Conservation (phyloP, 345 rosid species). For the Arabidopsis suecica region DNA sequence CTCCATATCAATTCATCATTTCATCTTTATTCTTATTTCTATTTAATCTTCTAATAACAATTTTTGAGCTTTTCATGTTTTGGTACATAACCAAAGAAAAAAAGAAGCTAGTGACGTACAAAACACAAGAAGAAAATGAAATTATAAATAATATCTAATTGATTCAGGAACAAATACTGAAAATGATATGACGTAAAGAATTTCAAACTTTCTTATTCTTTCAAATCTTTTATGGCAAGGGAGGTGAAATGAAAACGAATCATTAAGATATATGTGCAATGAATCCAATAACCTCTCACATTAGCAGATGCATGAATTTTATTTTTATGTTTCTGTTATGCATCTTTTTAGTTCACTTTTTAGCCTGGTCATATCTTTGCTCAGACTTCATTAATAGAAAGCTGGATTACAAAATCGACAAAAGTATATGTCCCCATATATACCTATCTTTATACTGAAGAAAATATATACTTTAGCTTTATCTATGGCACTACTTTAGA, state of each 20-base stretch:
- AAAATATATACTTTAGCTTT: conserved; percentile 6
- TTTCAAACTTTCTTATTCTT: neutral
- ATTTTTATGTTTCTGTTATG: neutral
- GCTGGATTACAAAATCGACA: conserved; percentile 12
- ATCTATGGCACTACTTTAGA: neutral
- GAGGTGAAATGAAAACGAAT: conserved; percentile 25
- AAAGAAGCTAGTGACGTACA: neutral
- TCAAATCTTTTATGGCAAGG: conserved; percentile 16
- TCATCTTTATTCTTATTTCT: conserved; percentile 13
- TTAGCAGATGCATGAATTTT: conserved; percentile 39
- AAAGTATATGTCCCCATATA: conserved; percentile 24
- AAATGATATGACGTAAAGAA: neutral
- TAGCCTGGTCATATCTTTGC: conserved; percentile 36
- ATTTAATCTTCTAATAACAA: neutral
- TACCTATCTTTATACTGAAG: conserved; percentile 28
- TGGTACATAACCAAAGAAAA: neutral
- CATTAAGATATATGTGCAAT: conserved; percentile 36
- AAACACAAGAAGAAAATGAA: neutral
- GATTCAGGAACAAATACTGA: neutral
- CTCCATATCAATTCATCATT: conserved; percentile 11
- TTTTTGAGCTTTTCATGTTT: neutral
- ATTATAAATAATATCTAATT: neutral
- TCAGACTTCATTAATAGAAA: conserved; percentile 27
- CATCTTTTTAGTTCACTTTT: conserved; percentile 17
- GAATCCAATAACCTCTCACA: conserved; percentile 26